Conservation (phyloP, 1,284 basidiomycete genomes). For the Moniliella sp. region DNA sequence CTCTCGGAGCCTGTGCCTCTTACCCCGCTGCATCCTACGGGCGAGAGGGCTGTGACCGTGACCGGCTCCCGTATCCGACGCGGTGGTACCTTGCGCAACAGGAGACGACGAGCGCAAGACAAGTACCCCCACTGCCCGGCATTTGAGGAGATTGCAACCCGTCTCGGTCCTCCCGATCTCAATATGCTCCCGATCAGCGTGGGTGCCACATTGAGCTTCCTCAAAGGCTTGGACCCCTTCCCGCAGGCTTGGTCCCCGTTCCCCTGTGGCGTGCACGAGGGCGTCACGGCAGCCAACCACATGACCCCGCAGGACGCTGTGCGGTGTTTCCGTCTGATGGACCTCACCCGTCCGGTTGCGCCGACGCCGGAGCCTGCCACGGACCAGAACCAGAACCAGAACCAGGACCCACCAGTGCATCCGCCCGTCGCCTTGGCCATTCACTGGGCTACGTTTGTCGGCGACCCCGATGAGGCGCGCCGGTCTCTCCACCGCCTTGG, state of each 20-base stretch:
- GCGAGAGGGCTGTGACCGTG: too few species aligned
- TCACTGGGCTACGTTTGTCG: constrained; percentile 16
- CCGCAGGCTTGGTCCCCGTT: constrained; percentile 18
- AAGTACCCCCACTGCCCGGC: constrained; percentile 23
- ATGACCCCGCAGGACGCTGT: constrained; percentile 25
- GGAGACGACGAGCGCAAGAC: too few species aligned
- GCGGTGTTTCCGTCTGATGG: constrained; percentile 11
- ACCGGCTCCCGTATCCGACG: too few species aligned
- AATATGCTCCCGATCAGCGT: constrained; percentile 27
- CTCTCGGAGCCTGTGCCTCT: too few species aligned
- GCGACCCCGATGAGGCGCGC: constrained; percentile 4
- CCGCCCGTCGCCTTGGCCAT: constrained; percentile 9
- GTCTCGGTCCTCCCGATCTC: constrained; percentile 11
- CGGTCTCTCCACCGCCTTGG: constrained; percentile 1
- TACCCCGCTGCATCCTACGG: too few species aligned
- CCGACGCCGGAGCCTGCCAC: neutral
- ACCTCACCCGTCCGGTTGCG: too few species aligned
- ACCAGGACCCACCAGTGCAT: too few species aligned
- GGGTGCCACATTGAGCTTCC: constrained; percentile 23
- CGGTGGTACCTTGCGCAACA: too few species aligned
- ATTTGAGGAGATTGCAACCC: constrained; percentile 12
- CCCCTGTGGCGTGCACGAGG: constrained; percentile 10
- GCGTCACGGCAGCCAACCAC: constrained; percentile 23
- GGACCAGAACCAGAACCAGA: neutral
- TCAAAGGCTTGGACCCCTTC: constrained; percentile 19